Base-by-base conservation (phyloP, 495 filamentous ascomycete species). In the Xylaria cubensis region DNA sequence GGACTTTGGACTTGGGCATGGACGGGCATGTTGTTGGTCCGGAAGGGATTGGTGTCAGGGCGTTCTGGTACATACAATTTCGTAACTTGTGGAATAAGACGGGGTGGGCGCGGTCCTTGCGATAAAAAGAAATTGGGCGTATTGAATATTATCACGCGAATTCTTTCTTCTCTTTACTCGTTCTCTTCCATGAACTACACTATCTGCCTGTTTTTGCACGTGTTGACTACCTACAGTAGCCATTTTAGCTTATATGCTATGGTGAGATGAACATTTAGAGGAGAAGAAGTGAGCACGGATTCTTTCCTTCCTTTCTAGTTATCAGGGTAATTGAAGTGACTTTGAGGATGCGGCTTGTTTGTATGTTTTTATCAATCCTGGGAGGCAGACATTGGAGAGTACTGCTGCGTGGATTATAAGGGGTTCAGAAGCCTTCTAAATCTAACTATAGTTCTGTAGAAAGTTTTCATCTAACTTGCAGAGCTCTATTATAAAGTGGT, bases 61-160 rank as follows among this genome's bases (percentile, higher is more conserved):
- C 26, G 64, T 53, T 53, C 26, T 19, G 44, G 44, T 61, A 36
- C 34, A 36, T 61, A 13, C 17, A 29, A 32, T 36, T 59, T 59
- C 8, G 32, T 67, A 5, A 55, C 34, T n/a, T 44, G 29, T 29
- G 50, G 50, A 56, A 29, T 44, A 29, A 56, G 34, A 29, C 29
- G 34, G 42, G 48, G 48, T 24, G 7, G 34, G 48, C n/a, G 21
- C 36, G 34, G 65, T 55, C 50, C 42, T 56, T 41, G 36, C 34
- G 50, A 56, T 41, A 42, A 56, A 53, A 67, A 50, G 34, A 67
- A 65, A 34, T 51, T 29, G 56, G 50, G 50, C 48, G 34, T 67
- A 24, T 55, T 67, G 50, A 67, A 67, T 67, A 67, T 26, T 5
- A 56, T 5, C 56, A 44, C 34, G 29, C 19, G 2, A 13, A 5